phyloP scores from a whole-genome alignment of 2,329 filamentous ascomycete genomes.

The Claviceps lovelessii region DNA sequence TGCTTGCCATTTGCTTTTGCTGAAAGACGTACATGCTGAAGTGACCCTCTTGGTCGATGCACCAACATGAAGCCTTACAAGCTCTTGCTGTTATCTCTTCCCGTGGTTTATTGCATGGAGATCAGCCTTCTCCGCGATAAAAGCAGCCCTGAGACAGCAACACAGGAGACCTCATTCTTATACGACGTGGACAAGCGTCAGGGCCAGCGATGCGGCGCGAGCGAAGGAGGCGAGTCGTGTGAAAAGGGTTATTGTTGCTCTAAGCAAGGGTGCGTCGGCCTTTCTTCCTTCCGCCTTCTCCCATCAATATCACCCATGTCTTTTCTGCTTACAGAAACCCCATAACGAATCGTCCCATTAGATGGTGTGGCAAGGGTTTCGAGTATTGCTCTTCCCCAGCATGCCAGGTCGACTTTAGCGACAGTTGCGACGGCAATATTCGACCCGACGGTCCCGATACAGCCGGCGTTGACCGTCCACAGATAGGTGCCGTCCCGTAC shows the following conservation, averaged over 20 bases:
- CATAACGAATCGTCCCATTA: conserved; percentile 9
- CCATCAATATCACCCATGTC: no score
- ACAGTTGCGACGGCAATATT: conserved; percentile 46
- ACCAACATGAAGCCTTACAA: neutral
- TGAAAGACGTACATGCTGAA: neutral
- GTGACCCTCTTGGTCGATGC: neutral
- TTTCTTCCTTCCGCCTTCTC: neutral
- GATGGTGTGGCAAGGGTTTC: conserved; percentile 39
- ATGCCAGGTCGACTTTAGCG: conserved; percentile 47
- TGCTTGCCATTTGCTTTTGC: neutral
- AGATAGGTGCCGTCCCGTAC: conserved; percentile 39
- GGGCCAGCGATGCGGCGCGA: neutral
- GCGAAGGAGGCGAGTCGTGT: conserved; percentile 13
- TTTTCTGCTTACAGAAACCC: neutral
- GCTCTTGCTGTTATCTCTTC: neutral
- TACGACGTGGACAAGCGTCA: neutral
- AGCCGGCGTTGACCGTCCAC: conserved; percentile 33
- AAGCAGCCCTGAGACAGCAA: neutral
- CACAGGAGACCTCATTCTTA: neutral
- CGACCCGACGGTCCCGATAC: conserved; percentile 38
- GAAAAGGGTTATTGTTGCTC: conserved; percentile 26
- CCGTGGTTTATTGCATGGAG: neutral
- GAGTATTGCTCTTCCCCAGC: conserved; percentile 47
- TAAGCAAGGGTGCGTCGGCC: conserved; percentile 22
- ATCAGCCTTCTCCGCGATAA: neutral